phyloP scores from a whole-genome alignment of 2,329 filamentous ascomycete genomes.

The Emericellopsis cladophorae region DNA sequence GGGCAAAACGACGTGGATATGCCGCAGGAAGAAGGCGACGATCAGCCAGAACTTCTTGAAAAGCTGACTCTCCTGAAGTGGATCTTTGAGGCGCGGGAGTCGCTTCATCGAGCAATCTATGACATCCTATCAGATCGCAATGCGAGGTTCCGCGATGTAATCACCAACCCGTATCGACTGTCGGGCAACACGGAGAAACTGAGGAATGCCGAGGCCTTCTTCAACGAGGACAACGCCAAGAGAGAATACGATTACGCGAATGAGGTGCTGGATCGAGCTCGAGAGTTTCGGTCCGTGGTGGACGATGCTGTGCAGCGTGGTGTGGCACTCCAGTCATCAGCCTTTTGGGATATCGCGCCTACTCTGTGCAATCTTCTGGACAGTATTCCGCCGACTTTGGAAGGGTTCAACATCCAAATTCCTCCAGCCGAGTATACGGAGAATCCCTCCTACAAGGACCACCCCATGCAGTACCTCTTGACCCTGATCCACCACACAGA shows the following conservation, averaged over 20 bases:
- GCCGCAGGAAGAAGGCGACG: slow-evolving; percentile 89
- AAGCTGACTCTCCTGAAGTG: slow-evolving; percentile 92
- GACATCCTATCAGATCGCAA: slow-evolving; percentile 78
- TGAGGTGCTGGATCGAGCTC: slow-evolving; percentile 59
- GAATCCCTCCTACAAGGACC: slow-evolving; percentile 67
- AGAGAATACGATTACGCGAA: slow-evolving; percentile 59
- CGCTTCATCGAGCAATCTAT: slow-evolving; percentile 72
- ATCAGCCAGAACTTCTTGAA: slow-evolving; percentile 85
- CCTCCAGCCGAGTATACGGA: slow-evolving; percentile 70
- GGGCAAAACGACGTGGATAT: slow-evolving; percentile 55
- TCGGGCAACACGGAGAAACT: slow-evolving; percentile 71
- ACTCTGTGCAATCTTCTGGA: slow-evolving; percentile 66
- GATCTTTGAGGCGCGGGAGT: slow-evolving; percentile 91
- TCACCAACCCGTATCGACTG: slow-evolving; percentile 66
- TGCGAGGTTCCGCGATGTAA: slow-evolving; percentile 72
- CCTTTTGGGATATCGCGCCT: slow-evolving; percentile 97
- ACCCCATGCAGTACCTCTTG: slow-evolving; percentile 85
- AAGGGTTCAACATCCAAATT: slow-evolving; percentile 60
- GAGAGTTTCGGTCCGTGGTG: slow-evolving; percentile 66
- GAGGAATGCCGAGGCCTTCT: slow-evolving; percentile 68
- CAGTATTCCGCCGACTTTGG: slow-evolving; percentile 53
- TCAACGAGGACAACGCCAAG: slow-evolving; percentile 62
- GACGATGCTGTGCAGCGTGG: slow-evolving; percentile 78
- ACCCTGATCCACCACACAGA: slow-evolving; percentile 75
- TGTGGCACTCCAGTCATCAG: slow-evolving; percentile 81